These are phyloP conservation scores for Peronospora tabacina DNA, from an alignment of 352 stramenopile genomes.

Conservation along the genomic window DNA sequence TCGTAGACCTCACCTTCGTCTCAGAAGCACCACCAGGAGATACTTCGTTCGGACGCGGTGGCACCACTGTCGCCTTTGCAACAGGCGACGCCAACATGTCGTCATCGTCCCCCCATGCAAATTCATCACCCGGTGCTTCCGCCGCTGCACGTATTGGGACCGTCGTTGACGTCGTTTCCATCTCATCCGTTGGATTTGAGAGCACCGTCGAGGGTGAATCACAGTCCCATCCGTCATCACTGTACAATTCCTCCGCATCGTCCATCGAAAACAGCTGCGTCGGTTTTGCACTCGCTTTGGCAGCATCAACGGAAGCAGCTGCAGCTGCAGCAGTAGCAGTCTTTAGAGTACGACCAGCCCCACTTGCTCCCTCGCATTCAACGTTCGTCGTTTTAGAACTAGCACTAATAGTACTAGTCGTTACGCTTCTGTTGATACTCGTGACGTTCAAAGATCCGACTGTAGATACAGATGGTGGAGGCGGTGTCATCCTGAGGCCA, in stretches of 20 bases:
- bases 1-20: slow-evolving; percentile 4
- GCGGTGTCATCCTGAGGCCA: slow-evolving; percentile 10
- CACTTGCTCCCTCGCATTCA: background rate
- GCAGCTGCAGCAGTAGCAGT: background rate
- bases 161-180: slow-evolving; percentile 7
- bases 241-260: slow-evolving; percentile 52
- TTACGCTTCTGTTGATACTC: slow-evolving; percentile 8
- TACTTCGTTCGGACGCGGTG: background rate
- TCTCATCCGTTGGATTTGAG: slow-evolving; percentile 31
- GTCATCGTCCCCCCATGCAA: slow-evolving; percentile 45
- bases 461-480: slow-evolving; percentile 1
- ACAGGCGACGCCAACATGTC: slow-evolving; percentile 19
- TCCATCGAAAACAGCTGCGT: slow-evolving; percentile 74
- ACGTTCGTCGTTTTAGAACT: slow-evolving; percentile 6
- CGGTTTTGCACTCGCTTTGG: slow-evolving; percentile 10
- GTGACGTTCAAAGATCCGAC: slow-evolving; percentile 15
- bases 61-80: slow-evolving; percentile 4
- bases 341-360: background rate
- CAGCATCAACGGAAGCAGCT: background rate
- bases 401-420: slow-evolving; percentile 1
- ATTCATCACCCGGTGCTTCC: slow-evolving; percentile 24
- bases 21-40: slow-evolving; percentile 7
- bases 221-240: slow-evolving; percentile 62
- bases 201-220: slow-evolving; percentile 68
- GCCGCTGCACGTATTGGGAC: slow-evolving; percentile 2